A percentile compares a stretch with the other conserved stretches of the same genome.
Conservation (phyloP, 148 eudicot genomes). For the Dianthus caryophyllus region DNA sequence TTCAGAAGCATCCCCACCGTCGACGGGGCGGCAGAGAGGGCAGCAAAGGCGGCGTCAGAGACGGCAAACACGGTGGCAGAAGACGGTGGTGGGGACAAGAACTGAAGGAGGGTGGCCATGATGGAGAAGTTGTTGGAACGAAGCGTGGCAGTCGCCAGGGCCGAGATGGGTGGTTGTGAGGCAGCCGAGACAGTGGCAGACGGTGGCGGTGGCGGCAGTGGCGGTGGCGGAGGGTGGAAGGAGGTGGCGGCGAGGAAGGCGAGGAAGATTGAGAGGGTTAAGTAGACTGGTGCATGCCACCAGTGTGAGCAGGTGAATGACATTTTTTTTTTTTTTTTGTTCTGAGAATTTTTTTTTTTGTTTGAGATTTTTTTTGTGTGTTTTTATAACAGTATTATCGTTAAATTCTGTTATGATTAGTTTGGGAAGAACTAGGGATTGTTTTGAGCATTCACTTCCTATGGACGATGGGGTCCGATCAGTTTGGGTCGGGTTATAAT, state of each 20-base stretch:
- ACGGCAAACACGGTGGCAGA: conserved; percentile 55
- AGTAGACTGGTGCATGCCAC: conserved; percentile 65
- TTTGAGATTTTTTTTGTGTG: too few species aligned
- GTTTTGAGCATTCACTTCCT: too few species aligned
- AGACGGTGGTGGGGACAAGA: conserved; percentile 23
- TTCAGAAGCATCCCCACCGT: conserved; percentile 37
- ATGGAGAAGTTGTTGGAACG: conserved; percentile 35
- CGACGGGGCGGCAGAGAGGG: conserved; percentile 31
- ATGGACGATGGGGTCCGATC: too few species aligned
- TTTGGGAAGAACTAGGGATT: too few species aligned
- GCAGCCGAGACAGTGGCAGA: background rate
- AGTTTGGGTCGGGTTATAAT: too few species aligned
- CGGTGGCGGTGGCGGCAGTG: conserved; percentile 24
- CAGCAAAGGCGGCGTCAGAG: conserved; percentile 38
- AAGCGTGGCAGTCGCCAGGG: conserved; percentile 36
- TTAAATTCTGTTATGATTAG: too few species aligned
- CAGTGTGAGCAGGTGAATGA: conserved; percentile 38
- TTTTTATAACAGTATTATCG: too few species aligned
- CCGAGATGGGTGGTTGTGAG: conserved; percentile 6
- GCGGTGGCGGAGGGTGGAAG: conserved; percentile 26
- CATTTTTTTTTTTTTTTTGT: too few species aligned
- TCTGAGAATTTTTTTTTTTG: too few species aligned
- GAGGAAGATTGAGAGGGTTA: conserved; percentile 16
- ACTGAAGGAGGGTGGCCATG: conserved; percentile 46
- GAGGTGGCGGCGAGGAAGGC: conserved; percentile 25